Conservation (phyloP, 306 rosid genomes). For the Psophocarpus tetragonolobus region DNA sequence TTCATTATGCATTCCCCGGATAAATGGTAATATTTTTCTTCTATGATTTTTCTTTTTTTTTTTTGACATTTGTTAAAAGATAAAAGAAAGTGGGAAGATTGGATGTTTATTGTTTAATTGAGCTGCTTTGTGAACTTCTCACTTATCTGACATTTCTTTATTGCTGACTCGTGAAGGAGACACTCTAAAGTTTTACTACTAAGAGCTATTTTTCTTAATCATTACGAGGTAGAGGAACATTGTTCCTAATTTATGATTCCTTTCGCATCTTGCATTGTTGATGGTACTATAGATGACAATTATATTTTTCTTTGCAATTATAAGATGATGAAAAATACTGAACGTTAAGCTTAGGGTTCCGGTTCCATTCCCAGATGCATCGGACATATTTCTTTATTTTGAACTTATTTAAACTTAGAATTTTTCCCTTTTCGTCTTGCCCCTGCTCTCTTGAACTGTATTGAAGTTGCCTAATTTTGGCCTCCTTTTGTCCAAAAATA, state of each 20-base stretch:
- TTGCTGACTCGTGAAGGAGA: not conserved
- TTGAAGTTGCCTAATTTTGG: not conserved
- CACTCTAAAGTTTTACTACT: not conserved
- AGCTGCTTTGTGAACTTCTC: conserved; percentile 19
- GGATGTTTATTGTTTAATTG: not conserved
- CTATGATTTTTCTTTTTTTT: too few relatives aligned
- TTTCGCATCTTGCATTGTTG: not conserved
- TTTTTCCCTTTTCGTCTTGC: not conserved
- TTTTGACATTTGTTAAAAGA: not conserved
- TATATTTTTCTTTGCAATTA: not conserved
- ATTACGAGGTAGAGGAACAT: not conserved
- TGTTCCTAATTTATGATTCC: not conserved
- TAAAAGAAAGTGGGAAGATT: not conserved
- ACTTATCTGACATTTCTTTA: not conserved
- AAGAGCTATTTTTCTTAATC: conserved; percentile 10
- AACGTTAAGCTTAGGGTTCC: not conserved
- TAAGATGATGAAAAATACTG: too few relatives aligned
- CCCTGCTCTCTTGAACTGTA: not conserved
- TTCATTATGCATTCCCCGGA: not conserved
- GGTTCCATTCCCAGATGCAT: not conserved
- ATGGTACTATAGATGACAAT: not conserved
- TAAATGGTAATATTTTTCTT: not conserved
- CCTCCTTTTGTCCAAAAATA: not conserved
- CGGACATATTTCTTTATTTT: not conserved
- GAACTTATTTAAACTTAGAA: not conserved